These are phyloP conservation scores for Pouteria campechiana DNA, from an alignment of 179 eudicot species.

Conservation along the genomic window DNA sequence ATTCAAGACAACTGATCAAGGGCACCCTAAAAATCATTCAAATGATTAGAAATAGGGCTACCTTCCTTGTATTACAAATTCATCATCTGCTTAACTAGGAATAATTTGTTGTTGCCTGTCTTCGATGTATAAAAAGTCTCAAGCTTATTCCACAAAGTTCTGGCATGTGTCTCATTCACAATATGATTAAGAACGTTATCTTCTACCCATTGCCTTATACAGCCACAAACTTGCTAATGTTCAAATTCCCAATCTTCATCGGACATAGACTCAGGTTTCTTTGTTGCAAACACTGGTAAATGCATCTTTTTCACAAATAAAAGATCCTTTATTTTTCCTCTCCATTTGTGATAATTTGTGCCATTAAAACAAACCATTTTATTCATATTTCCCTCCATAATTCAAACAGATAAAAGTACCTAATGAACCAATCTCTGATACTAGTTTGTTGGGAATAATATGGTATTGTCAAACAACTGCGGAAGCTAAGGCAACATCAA, in stretches of 20 bases:
- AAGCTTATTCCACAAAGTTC: background rate
- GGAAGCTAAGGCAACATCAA: no score
- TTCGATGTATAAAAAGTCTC: slow-evolving; percentile 7
- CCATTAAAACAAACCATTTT: slow-evolving; percentile 7
- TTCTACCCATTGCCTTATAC: slow-evolving; percentile 5
- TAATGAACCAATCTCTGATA: background rate
- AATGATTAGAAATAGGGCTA: slow-evolving; percentile 1
- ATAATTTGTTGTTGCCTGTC: slow-evolving; percentile 9
- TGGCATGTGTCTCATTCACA: slow-evolving; percentile 1
- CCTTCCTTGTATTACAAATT: slow-evolving; percentile 3
- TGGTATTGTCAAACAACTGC: no score
- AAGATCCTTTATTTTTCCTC: slow-evolving; percentile 8
- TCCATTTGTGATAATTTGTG: background rate
- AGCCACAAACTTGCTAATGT: slow-evolving; percentile 4
- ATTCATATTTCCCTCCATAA: background rate
- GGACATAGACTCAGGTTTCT: background rate
- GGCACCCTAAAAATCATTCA: slow-evolving; percentile 5
- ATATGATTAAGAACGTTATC: slow-evolving; percentile 10
- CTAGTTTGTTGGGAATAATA: no score
- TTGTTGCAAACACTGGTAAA: background rate
- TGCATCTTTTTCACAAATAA: background rate
- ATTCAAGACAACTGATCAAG: slow-evolving; percentile 1
- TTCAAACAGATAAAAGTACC: background rate
- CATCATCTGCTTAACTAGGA: slow-evolving; percentile 6
- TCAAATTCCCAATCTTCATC: slow-evolving; percentile 2